phyloP scores from a whole-genome alignment of 148 eudicot species.

The Drosera capensis region DNA sequence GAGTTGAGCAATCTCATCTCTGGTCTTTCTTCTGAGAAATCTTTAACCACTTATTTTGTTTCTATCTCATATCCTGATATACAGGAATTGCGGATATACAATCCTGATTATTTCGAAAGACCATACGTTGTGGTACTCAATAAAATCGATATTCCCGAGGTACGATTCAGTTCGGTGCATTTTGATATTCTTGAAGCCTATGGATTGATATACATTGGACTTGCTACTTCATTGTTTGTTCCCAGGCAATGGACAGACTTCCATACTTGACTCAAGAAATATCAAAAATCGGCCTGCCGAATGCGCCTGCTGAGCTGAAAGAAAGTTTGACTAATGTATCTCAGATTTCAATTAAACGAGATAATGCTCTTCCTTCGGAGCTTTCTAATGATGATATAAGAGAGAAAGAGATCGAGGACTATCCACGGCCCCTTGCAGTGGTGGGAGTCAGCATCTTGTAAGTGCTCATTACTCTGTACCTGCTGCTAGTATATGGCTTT shows the following conservation, averaged over 20 bases:
- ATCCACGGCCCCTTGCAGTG: slow-evolving; percentile 75
- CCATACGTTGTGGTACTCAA: slow-evolving; percentile 88
- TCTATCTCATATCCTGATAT: slow-evolving; percentile 1
- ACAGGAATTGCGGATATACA: slow-evolving; percentile 53
- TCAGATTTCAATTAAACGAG: slow-evolving; percentile 15
- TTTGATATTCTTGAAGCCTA: not conserved
- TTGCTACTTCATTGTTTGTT: too few relatives aligned
- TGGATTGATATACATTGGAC: slow-evolving; percentile 3
- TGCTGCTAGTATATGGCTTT: too few relatives aligned
- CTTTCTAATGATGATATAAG: slow-evolving; percentile 19
- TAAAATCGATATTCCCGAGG: slow-evolving; percentile 88
- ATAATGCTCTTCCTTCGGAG: slow-evolving; percentile 17
- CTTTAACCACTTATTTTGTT: too few relatives aligned
- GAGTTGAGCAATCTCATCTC: too few relatives aligned
- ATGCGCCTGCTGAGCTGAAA: slow-evolving; percentile 8
- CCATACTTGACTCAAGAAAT: slow-evolving; percentile 53
- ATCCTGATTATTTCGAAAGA: slow-evolving; percentile 89
- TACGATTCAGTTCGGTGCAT: too few relatives aligned
- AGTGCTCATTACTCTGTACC: slow-evolving; percentile 23
- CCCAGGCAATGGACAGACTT: slow-evolving; percentile 62
- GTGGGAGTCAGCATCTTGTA: slow-evolving; percentile 93
- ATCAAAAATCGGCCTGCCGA: slow-evolving; percentile 44
- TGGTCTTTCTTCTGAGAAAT: not conserved
- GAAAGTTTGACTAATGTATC: slow-evolving; percentile 13
- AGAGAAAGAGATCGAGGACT: slow-evolving; percentile 66